A percentile compares a stretch with the other conserved stretches of the same genome.
These are phyloP conservation scores for Boletus rubropictus DNA, from an alignment of 768 basidiomycete species.

Conservation along the genomic window DNA sequence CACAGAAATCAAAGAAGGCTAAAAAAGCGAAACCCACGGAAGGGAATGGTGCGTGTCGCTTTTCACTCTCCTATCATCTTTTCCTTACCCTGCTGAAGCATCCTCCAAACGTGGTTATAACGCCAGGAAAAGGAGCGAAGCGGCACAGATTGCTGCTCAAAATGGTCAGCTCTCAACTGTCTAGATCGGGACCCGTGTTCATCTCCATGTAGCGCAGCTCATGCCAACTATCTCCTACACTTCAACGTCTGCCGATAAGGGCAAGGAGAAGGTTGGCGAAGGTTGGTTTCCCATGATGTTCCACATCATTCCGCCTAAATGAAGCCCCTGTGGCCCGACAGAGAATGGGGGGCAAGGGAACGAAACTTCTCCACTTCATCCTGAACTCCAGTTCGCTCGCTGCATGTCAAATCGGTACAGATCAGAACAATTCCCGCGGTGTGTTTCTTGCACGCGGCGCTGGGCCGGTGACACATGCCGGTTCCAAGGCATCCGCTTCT, in stretches of 20 bases:
- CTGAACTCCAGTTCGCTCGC: conserved; percentile 71
- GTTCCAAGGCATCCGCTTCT: conserved; percentile 79
- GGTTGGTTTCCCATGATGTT: conserved; percentile 25
- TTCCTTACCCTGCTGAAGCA: conserved; percentile 19
- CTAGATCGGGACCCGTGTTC: conserved; percentile 11
- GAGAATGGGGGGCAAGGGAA: conserved; percentile 27
- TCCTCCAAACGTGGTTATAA: conserved; percentile 63
- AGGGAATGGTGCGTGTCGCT: conserved; percentile 26
- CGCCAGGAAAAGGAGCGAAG: conserved; percentile 67
- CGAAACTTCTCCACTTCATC: conserved; percentile 38
- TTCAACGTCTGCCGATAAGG: conserved; percentile 34
- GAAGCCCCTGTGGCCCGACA: conserved; percentile 23
- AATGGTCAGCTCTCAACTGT: conserved; percentile 42
- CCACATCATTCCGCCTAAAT: conserved; percentile 2
- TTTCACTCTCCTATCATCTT: conserved; percentile 2
- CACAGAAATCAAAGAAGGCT: conserved; percentile 44
- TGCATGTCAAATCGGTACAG: conserved; percentile 83
- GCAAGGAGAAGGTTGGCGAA: conserved; percentile 41
- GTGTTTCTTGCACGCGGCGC: conserved; percentile 77
- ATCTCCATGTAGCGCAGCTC: conserved; percentile 36
- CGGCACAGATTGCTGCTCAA: conserved; percentile 57
- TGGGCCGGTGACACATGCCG: conserved; percentile 87
- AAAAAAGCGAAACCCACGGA: conserved; percentile 37
- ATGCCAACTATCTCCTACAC: conserved; percentile 43
- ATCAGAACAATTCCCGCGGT: conserved; percentile 67